Evolutionary conservation across 345 rosid species (phyloP), one percentile per base, ranked within the genome.

Genomic region (Acer negundo): DNA sequence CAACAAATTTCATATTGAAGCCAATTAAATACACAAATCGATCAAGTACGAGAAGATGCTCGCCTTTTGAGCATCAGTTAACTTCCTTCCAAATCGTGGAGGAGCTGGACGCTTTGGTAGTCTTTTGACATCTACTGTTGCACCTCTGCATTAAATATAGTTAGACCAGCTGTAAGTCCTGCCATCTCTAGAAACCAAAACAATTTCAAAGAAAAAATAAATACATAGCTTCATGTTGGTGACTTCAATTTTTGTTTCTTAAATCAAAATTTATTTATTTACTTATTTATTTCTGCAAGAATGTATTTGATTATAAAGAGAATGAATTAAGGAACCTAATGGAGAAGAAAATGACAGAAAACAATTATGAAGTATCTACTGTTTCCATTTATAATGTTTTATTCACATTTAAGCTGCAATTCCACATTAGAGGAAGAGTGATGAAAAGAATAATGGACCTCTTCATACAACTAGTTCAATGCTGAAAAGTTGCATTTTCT

Each of bases 51-150:
- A 35, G 26, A 28, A 20, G 7, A 56, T 13, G 46, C 80, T 81
- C 81, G 77, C 97, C 98, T 93, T 94, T 63, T 95, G 99, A 83
- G 93, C 83, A 35, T 95, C 98, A 0, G 98, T 88, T 80, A 95
- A 80, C 86, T 95, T 95, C 81, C 94, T 90, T 69, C 99, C 99
- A 51, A 95, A 93, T 61, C 97, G 94, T 0, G 99, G 98, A 75
- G 99, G 99, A 76, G 97, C 95, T 1, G 99, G 99, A 74, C 99
- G 93, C 86, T 95, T 95, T 4, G 93, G 74, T 26, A 95, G 88
- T 70, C 91, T 83, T 85, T 90, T 95, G 61, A 95, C 98, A 82
- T 95, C 99, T 20, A 93, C 98, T 0, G 85, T 90, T 73, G 89
- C 95, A 35, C 98, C 98, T 84, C 98, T 93, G 84, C 84, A 83